Percentiles rank a stretch among this genome's conserved stretches.
phyloP scores from a whole-genome alignment of 1,284 basidiomycete species.

The Pisolithus thermaeus region DNA sequence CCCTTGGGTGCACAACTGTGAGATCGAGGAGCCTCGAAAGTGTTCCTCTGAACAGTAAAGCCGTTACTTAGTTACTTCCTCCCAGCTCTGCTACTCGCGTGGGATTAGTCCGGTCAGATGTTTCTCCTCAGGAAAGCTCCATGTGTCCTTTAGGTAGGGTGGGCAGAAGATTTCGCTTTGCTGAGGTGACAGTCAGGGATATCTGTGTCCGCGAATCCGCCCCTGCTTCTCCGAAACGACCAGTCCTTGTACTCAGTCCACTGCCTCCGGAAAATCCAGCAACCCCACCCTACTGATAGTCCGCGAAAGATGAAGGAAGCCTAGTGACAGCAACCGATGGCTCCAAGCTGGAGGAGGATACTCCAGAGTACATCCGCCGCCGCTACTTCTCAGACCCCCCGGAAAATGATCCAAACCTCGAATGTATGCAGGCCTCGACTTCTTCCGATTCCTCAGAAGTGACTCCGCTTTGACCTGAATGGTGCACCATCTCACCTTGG shows the following conservation, averaged over 20 bases:
- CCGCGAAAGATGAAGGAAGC: slow-evolving; percentile 4
- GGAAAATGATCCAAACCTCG: slow-evolving; percentile 63
- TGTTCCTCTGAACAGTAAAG: slow-evolving; percentile 16
- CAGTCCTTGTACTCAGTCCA: slow-evolving; percentile 40
- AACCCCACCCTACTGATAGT: slow-evolving; percentile 2
- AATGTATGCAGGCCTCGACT: slow-evolving; percentile 59
- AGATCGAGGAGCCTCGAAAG: slow-evolving; percentile 29
- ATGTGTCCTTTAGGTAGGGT: slow-evolving; percentile 38
- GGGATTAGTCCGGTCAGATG: slow-evolving; percentile 18
- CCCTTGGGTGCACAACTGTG: slow-evolving; percentile 23
- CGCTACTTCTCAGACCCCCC: slow-evolving; percentile 79
- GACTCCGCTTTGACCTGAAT: slow-evolving; percentile 69
- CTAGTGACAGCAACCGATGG: background rate
- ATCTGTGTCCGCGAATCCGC: slow-evolving; percentile 76
- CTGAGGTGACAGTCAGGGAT: slow-evolving; percentile 44
- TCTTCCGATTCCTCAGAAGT: slow-evolving; percentile 18
- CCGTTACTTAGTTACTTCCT: background rate
- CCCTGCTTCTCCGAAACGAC: slow-evolving; percentile 66
- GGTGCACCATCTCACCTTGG: slow-evolving; percentile 75
- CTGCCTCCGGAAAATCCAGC: slow-evolving; percentile 35
- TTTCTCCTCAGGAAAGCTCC: slow-evolving; percentile 18
- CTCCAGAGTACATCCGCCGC: slow-evolving; percentile 75
- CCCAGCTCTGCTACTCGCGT: slow-evolving; percentile 15
- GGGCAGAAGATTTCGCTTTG: slow-evolving; percentile 48
- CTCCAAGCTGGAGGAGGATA: slow-evolving; percentile 57